These are phyloP conservation scores for Pseudozyma tsukubaensis DNA, from an alignment of 1,284 basidiomycete genomes.

Conservation along the genomic window DNA sequence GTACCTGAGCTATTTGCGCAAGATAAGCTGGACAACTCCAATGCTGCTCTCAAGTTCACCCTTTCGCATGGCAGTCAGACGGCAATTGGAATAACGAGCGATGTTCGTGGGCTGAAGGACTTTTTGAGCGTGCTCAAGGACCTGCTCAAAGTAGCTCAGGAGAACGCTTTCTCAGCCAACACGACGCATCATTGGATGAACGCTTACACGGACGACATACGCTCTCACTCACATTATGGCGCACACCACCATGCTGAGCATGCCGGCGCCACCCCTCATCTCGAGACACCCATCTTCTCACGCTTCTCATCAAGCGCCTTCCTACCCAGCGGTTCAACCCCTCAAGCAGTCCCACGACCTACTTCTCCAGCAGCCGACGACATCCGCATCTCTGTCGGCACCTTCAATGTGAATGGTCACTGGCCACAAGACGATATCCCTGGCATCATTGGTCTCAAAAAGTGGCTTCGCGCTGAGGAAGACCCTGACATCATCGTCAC, in stretches of 20 bases:
- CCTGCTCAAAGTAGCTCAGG: conserved; percentile 26
- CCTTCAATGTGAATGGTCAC: conserved; percentile 46
- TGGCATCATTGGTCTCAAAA: conserved; percentile 34
- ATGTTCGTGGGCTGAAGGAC: conserved; percentile 40
- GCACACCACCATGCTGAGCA: neutral
- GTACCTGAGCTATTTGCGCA: conserved; percentile 16
- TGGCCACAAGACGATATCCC: conserved; percentile 21
- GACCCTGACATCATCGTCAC: conserved; percentile 52
- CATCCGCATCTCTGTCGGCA: conserved; percentile 41
- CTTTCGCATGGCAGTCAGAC: conserved; percentile 13
- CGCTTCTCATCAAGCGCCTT: conserved; percentile 43
- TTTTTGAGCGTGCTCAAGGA: conserved; percentile 50
- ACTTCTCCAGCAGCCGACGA: conserved; percentile 40
- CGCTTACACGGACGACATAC: conserved; percentile 31
- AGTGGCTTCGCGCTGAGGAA: conserved; percentile 44
- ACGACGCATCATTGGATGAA: conserved; percentile 38
- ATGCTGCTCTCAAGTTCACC: conserved; percentile 30
- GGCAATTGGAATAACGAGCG: conserved; percentile 32
- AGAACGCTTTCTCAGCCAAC: conserved; percentile 19
- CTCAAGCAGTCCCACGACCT: conserved; percentile 11
- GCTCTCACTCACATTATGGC: neutral
- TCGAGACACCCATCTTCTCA: conserved; percentile 43
- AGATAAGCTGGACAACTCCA: conserved; percentile 6
- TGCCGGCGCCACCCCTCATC: neutral
- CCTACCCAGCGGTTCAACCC: conserved; percentile 1